Conservation (phyloP, 371 early-diverging fungal genomes). For the Smittium mucronatum region DNA sequence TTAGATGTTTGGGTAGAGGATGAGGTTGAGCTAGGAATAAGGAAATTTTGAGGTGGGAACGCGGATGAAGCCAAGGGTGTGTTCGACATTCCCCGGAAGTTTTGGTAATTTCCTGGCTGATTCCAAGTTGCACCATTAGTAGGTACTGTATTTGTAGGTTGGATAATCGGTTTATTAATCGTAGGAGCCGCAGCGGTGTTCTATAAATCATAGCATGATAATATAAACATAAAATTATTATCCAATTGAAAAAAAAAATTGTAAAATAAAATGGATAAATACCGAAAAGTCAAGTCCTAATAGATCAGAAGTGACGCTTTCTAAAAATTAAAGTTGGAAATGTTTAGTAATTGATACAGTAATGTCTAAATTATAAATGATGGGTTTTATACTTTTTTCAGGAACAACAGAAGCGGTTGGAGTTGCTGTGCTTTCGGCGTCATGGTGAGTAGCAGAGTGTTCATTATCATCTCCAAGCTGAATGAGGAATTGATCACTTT, state of each 20-base stretch:
- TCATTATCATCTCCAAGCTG: slow-evolving; percentile 5
- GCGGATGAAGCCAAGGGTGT: not conserved
- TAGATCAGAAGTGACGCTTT: slow-evolving; percentile 23
- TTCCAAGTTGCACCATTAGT: not conserved
- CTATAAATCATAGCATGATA: too few species aligned
- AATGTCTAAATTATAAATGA: not conserved
- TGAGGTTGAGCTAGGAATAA: not conserved
- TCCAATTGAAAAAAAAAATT: not conserved
- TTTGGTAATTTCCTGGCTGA: not conserved
- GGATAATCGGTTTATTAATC: not conserved
- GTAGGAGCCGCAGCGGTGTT: not conserved
- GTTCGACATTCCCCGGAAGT: not conserved
- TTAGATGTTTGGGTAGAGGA: not conserved
- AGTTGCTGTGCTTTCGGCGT: not conserved
- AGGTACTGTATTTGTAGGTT: not conserved
- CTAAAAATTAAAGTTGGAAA: slow-evolving; percentile 8
- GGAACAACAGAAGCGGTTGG: not conserved
- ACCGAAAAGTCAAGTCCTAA: slow-evolving; percentile 24
- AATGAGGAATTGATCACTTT: not conserved
- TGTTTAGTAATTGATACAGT: slow-evolving; percentile 3
- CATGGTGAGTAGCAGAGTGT: not conserved
- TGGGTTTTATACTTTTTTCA: slow-evolving; percentile 27
- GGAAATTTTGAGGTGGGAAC: not conserved
- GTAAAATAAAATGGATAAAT: not conserved
- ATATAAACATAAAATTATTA: too few species aligned